A percentile compares a stretch with the other conserved stretches of the same genome.
phyloP scores from a whole-genome alignment of 2,329 filamentous ascomycete species.

The Periglandula ipomoeae region DNA sequence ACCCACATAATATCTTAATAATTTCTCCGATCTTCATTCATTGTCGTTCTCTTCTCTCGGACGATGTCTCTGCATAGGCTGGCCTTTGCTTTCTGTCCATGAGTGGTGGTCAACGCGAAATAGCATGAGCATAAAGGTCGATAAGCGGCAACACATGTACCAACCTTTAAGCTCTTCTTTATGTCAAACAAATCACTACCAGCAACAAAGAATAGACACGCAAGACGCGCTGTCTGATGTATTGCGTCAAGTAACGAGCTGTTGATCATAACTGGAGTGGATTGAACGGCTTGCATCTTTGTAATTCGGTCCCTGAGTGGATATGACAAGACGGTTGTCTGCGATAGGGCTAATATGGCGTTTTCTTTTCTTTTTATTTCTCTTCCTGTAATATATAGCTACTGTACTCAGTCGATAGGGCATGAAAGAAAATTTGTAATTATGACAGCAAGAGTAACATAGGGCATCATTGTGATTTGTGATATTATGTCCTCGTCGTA shows the following conservation, averaged over 20 bases:
- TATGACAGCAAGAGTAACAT: no score
- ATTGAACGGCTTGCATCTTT: neutral
- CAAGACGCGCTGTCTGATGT: neutral
- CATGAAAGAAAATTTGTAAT: neutral
- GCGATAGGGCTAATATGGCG: neutral
- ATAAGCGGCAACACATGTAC: neutral
- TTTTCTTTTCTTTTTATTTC: neutral
- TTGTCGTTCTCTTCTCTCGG: neutral
- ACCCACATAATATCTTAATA: slow-evolving; percentile 1
- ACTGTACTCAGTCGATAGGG: neutral
- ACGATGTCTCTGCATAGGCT: neutral
- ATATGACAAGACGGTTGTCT: no score
- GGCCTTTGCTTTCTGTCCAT: neutral
- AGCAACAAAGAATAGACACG: neutral
- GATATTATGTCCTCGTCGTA: no score
- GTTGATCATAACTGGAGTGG: neutral
- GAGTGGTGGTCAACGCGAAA: neutral
- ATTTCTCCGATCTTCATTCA: neutral
- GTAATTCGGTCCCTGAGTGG: no score
- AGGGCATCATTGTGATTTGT: no score
- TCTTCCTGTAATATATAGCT: neutral
- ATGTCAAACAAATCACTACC: neutral
- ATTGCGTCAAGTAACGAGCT: neutral
- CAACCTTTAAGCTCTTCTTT: neutral
- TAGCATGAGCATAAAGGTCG: neutral